Conservation (phyloP, 1,139 yeast genomes). For the Sugiyamaella japonica region DNA sequence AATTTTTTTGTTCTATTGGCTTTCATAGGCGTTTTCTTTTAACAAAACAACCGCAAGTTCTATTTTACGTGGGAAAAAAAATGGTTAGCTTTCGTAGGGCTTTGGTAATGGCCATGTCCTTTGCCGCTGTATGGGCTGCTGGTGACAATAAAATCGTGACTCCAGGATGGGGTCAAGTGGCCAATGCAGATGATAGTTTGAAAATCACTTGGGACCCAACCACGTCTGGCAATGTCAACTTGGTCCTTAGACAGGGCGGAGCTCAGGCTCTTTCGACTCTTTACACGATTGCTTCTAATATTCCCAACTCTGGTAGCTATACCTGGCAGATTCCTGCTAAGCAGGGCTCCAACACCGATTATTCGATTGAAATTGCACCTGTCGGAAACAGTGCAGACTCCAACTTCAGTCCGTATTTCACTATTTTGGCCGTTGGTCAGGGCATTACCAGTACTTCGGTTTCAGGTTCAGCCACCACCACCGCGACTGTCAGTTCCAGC, state of each 20-base stretch:
- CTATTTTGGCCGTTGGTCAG: slow-evolving; percentile 33
- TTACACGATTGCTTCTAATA: slow-evolving; percentile 34
- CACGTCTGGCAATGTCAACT: slow-evolving; percentile 34
- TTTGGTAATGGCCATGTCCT: slow-evolving; percentile 2
- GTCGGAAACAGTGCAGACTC: slow-evolving; percentile 26
- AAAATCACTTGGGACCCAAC: slow-evolving; percentile 37
- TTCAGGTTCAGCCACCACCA: slow-evolving; percentile 21
- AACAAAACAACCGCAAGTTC: slow-evolving; percentile 1
- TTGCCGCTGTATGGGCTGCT: slow-evolving; percentile 30
- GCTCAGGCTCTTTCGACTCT: slow-evolving; percentile 31
- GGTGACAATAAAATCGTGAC: slow-evolving; percentile 33
- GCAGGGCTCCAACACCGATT: slow-evolving; percentile 31
- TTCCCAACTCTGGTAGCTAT: slow-evolving; percentile 37
- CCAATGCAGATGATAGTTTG: slow-evolving; percentile 32
- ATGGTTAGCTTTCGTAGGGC: slow-evolving; percentile 12
- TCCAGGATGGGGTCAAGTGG: slow-evolving; percentile 37
- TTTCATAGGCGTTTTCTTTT: neutral
- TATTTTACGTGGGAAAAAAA: neutral
- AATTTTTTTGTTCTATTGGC: neutral
- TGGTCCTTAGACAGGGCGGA: slow-evolving; percentile 36
- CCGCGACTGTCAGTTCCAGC: neutral
- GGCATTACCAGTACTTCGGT: slow-evolving; percentile 31
- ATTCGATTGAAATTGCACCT: slow-evolving; percentile 41
- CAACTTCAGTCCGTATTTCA: slow-evolving; percentile 39
- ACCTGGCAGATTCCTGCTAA: slow-evolving; percentile 35